Evolutionary conservation across 208 protist genomes (phyloP).

Genomic region (Leishmania gerbilli): DNA sequence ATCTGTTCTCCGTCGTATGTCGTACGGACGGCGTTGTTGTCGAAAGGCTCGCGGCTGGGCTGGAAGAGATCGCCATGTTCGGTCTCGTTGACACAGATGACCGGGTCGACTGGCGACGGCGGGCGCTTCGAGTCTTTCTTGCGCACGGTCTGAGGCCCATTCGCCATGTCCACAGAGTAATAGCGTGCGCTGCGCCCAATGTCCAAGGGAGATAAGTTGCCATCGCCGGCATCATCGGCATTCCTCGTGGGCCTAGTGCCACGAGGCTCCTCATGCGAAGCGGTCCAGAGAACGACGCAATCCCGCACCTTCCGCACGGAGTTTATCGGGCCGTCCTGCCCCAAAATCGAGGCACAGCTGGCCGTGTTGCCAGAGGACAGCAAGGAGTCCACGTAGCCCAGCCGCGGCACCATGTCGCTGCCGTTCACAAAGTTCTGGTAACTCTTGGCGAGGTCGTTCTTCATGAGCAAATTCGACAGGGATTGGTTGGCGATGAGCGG

Average conservation of each 20-base stretch:
- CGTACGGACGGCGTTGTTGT: conserved; percentile 27
- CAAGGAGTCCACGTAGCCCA: conserved; percentile 30
- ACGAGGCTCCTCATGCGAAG: conserved; percentile 20
- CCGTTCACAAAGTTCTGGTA: conserved; percentile 52
- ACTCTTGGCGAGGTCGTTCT: conserved; percentile 4
- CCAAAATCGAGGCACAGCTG: conserved; percentile 17
- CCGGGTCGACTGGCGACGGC: not conserved
- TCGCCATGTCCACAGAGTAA: not conserved
- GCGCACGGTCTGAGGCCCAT: not conserved
- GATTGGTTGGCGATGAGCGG: conserved; percentile 32
- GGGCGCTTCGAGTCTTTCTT: not conserved
- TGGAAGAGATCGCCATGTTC: conserved; percentile 37
- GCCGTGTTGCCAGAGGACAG: conserved; percentile 29
- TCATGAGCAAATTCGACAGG: conserved; percentile 29
- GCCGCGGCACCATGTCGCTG: conserved; percentile 52
- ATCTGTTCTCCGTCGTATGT: not conserved
- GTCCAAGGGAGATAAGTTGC: conserved; percentile 1
- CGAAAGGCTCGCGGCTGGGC: conserved; percentile 40
- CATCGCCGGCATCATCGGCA: not conserved
- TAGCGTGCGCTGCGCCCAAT: conserved; percentile 1
- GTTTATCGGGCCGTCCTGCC: not conserved
- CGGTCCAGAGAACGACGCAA: conserved; percentile 18
- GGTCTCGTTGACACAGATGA: not conserved
- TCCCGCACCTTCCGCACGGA: conserved; percentile 23
- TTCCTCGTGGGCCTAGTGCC: not conserved